phyloP scores from a whole-genome alignment of 2,329 filamentous ascomycete species.

The Colletotrichum phormii region DNA sequence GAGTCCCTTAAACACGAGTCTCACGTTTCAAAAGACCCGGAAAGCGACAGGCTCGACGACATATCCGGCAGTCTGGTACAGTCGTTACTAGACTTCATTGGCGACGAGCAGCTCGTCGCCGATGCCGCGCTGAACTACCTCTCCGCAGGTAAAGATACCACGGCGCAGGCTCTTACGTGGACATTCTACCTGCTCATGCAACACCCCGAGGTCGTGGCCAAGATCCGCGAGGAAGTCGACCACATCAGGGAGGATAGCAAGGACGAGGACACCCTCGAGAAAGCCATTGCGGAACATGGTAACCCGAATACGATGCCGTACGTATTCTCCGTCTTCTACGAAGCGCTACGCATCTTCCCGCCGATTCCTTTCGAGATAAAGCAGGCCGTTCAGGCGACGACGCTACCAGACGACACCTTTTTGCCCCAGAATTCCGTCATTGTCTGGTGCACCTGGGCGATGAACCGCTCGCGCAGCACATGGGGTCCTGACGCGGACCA shows the following conservation, averaged over 20 bases:
- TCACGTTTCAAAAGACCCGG: neutral
- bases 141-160: slow-evolving; percentile 73
- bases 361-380: slow-evolving; percentile 76
- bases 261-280: slow-evolving; percentile 24
- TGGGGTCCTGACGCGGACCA: slow-evolving; percentile 68
- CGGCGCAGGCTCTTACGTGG: slow-evolving; percentile 74
- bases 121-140: slow-evolving; percentile 76
- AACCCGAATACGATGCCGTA: slow-evolving; percentile 63
- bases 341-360: slow-evolving; percentile 70
- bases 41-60: slow-evolving; percentile 46
- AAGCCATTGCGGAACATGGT: slow-evolving; percentile 44
- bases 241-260: slow-evolving; percentile 20
- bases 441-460: slow-evolving; percentile 74
- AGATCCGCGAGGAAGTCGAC: slow-evolving; percentile 56
- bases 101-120: slow-evolving; percentile 66
- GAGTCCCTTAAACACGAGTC: neutral
- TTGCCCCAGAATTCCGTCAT: slow-evolving; percentile 66
- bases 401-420: slow-evolving; percentile 70
- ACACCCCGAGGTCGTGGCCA: slow-evolving; percentile 53
- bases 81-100: slow-evolving; percentile 68
- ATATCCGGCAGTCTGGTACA: slow-evolving; percentile 69
- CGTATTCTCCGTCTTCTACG: slow-evolving; percentile 71
- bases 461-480: slow-evolving; percentile 66
- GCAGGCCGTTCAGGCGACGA: slow-evolving; percentile 63
- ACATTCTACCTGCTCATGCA: slow-evolving; percentile 70